A percentile compares a stretch with the other conserved stretches of the same genome.
These are phyloP conservation scores for Xylariaceae sp. DNA, from an alignment of 2,329 filamentous ascomycete species.

Conservation along the genomic window DNA sequence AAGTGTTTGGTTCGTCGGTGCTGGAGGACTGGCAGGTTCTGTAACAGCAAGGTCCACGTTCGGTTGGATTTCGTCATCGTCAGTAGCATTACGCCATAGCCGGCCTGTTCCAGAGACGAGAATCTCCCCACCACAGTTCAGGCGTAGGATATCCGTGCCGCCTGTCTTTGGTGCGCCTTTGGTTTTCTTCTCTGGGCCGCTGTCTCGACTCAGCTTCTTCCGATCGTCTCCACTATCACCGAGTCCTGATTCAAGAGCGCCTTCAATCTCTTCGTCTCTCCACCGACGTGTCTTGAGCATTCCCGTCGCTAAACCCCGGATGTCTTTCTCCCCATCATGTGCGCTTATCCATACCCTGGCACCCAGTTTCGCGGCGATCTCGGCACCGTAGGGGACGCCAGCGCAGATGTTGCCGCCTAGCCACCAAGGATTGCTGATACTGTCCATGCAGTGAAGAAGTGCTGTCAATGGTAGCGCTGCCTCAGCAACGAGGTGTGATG, in stretches of 20 bases:
- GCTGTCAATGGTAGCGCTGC: conserved; percentile 67
- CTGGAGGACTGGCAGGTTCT: background rate
- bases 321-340: conserved; percentile 66
- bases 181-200: background rate
- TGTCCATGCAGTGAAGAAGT: conserved; percentile 70
- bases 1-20: background rate
- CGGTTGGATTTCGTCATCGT: background rate
- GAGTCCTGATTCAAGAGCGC: conserved; percentile 31
- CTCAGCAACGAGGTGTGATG: conserved; percentile 61
- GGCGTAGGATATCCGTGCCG: conserved; percentile 50
- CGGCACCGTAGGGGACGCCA: conserved; percentile 62
- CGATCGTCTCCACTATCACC: background rate
- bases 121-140: conserved; percentile 53
- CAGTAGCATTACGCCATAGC: conserved; percentile 31
- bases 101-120: conserved; percentile 50
- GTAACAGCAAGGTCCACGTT: background rate
- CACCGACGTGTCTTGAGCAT: conserved; percentile 57
- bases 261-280: conserved; percentile 53
- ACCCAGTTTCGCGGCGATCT: conserved; percentile 60
- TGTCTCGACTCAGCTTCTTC: conserved; percentile 20
- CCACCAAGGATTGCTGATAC: conserved; percentile 65
- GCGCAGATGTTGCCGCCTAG: conserved; percentile 64
- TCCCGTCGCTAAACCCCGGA: conserved; percentile 57
- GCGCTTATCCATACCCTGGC: conserved; percentile 66
- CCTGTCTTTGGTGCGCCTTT: conserved; percentile 26